Percentiles rank a stretch among this genome's conserved stretches.
Conservation (phyloP, 768 basidiomycete genomes). For the Tremella fuciformis region DNA sequence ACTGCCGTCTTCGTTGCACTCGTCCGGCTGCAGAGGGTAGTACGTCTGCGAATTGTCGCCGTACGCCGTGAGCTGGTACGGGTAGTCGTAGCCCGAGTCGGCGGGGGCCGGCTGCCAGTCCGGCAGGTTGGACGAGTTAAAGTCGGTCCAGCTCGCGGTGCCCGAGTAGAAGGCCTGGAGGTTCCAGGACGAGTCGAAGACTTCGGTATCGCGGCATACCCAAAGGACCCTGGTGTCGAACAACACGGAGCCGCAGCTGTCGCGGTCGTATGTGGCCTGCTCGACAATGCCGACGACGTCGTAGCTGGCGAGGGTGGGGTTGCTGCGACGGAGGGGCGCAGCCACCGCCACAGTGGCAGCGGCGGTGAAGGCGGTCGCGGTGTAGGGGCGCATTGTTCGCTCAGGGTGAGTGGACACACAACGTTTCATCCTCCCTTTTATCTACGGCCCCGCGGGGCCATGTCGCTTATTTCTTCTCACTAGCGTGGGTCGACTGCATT, state of each 20-base stretch:
- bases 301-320: slow-evolving; percentile 3
- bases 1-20: neutral
- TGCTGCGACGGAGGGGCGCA: neutral
- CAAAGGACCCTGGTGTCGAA: slow-evolving; percentile 3
- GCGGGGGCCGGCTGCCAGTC: neutral
- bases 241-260: neutral
- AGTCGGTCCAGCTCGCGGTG: slow-evolving; percentile 5
- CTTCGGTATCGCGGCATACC: slow-evolving; percentile 3
- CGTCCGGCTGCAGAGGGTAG: neutral
- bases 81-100: neutral
- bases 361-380: too few relatives aligned
- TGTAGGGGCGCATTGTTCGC: too few relatives aligned
- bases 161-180: neutral
- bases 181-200: slow-evolving; percentile 1
- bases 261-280: neutral
- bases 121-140: neutral
- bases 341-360: neutral
- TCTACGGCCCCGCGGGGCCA: too few relatives aligned
- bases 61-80: neutral
- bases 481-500: too few relatives aligned
- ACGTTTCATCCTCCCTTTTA: too few relatives aligned
- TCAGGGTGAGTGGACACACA: too few relatives aligned
- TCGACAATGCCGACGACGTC: neutral
- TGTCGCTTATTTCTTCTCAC: too few relatives aligned
- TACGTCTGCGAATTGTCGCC: neutral